phyloP scores from a whole-genome alignment of 352 stramenopile genomes.

The Pythium oligandrum region DNA sequence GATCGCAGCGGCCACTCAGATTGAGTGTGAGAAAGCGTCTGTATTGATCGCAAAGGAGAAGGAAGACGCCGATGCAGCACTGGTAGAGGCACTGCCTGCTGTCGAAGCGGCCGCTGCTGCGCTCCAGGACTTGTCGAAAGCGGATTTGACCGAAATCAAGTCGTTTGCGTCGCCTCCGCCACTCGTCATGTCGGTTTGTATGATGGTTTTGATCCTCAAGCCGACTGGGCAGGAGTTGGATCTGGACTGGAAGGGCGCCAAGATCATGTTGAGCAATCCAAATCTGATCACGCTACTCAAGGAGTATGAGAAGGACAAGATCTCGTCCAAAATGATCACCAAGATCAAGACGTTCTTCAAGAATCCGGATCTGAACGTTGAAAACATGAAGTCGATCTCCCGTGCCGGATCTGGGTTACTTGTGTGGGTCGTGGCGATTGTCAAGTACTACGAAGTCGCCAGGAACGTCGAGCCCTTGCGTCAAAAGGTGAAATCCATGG shows the following conservation, averaged over 20 bases:
- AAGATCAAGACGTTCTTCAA: slow-evolving; percentile 94
- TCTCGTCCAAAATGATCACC: slow-evolving; percentile 94
- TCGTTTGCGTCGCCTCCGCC: slow-evolving; percentile 92
- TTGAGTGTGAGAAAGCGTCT: slow-evolving; percentile 87
- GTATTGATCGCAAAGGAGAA: slow-evolving; percentile 91
- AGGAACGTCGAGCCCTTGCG: slow-evolving; percentile 92
- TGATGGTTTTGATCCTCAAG: slow-evolving; percentile 89
- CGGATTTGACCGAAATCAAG: slow-evolving; percentile 95
- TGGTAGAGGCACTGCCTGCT: slow-evolving; percentile 91
- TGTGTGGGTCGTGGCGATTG: slow-evolving; percentile 93
- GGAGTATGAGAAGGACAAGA: slow-evolving; percentile 95
- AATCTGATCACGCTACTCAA: slow-evolving; percentile 91
- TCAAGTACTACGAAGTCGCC: slow-evolving; percentile 95
- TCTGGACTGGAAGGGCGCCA: slow-evolving; percentile 91
- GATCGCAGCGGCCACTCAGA: slow-evolving; percentile 87
- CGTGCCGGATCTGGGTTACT: slow-evolving; percentile 88
- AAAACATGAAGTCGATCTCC: slow-evolving; percentile 94
- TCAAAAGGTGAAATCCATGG: slow-evolving; percentile 90
- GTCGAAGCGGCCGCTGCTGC: slow-evolving; percentile 91
- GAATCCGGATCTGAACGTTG: slow-evolving; percentile 91
- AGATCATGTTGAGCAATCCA: slow-evolving; percentile 93
- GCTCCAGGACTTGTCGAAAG: slow-evolving; percentile 92
- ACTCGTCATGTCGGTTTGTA: slow-evolving; percentile 92
- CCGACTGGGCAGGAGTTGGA: slow-evolving; percentile 91
- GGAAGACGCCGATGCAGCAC: slow-evolving; percentile 88